Percentiles rank a stretch among this genome's conserved stretches.
phyloP scores from a whole-genome alignment of 2,329 filamentous ascomycete species.

The Xylariaceae sp. region DNA sequence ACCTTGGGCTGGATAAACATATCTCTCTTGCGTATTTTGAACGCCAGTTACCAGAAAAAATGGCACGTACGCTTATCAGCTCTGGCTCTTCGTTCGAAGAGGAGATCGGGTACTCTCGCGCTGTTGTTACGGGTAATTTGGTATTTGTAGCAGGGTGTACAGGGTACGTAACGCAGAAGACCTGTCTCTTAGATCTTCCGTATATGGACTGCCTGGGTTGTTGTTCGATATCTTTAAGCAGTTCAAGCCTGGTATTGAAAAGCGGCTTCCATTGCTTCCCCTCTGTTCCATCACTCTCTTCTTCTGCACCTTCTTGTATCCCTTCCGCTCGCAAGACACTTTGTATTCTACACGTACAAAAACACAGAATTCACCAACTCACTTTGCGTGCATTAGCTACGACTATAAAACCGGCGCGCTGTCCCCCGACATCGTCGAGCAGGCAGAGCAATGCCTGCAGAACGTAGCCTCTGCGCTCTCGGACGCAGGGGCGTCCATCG shows the following conservation, averaged over 20 bases:
- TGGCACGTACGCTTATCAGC: conserved; percentile 23
- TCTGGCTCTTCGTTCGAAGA: conserved; percentile 27
- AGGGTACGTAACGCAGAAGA: conserved; percentile 15
- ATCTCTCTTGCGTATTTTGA: no score
- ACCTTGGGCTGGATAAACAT: neutral
- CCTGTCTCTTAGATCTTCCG: neutral
- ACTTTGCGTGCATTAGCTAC: conserved; percentile 18
- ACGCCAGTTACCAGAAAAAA: neutral
- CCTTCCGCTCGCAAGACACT: no score
- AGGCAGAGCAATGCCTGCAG: conserved; percentile 24
- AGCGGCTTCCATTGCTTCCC: neutral
- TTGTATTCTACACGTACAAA: no score
- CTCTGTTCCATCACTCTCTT: neutral
- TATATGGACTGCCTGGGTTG: neutral
- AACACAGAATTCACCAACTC: no score
- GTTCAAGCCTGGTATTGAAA: no score
- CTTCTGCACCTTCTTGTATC: neutral
- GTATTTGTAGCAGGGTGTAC: conserved; percentile 29
- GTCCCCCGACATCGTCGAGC: conserved; percentile 25
- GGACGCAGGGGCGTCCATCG: conserved; percentile 18
- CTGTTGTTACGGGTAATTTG: conserved; percentile 25
- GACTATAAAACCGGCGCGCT: conserved; percentile 26
- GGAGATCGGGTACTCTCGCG: conserved; percentile 27
- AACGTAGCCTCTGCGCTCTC: conserved; percentile 25
- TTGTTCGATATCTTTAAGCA: neutral